Percentiles rank a stretch among this genome's conserved stretches.
phyloP scores from a whole-genome alignment of 768 basidiomycete genomes.

The Leucosporidium creatinivorum region DNA sequence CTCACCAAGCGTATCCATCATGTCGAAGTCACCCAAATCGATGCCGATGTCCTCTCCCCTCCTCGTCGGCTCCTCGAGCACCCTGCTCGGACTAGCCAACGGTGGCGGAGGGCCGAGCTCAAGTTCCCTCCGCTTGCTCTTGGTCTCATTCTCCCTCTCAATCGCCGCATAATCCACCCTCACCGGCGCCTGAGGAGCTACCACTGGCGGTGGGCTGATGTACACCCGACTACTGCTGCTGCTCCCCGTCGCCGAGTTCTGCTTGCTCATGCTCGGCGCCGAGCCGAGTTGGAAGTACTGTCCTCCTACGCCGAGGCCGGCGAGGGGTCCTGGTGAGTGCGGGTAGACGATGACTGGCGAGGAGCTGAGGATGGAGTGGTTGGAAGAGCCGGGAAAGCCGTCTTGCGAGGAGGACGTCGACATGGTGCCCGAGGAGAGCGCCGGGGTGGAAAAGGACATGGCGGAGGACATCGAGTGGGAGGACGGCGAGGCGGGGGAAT shows the following conservation, averaged over 20 bases:
- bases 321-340: not conserved
- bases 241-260: not conserved
- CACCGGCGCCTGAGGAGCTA: not conserved
- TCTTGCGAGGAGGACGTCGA: conserved; percentile 3
- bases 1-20: conserved; percentile 39
- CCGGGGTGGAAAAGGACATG: not conserved
- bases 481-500: not conserved
- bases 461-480: not conserved
- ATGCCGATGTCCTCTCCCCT: conserved; percentile 35
- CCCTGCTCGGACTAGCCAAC: too few relatives aligned
- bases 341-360: not conserved
- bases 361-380: not conserved
- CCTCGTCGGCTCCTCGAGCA: conserved; percentile 10
- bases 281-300: not conserved
- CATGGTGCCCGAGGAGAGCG: not conserved
- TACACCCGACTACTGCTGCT: not conserved
- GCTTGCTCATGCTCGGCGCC: not conserved
- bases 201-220: not conserved
- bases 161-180: not conserved
- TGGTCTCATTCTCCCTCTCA: not conserved
- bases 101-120: not conserved
- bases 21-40: conserved; percentile 35
- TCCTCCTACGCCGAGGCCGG: not conserved
- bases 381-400: not conserved
- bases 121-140: not conserved